These are phyloP conservation scores for Fusarium mangiferae DNA, from an alignment of 2,329 filamentous ascomycete species.

Conservation along the genomic window DNA sequence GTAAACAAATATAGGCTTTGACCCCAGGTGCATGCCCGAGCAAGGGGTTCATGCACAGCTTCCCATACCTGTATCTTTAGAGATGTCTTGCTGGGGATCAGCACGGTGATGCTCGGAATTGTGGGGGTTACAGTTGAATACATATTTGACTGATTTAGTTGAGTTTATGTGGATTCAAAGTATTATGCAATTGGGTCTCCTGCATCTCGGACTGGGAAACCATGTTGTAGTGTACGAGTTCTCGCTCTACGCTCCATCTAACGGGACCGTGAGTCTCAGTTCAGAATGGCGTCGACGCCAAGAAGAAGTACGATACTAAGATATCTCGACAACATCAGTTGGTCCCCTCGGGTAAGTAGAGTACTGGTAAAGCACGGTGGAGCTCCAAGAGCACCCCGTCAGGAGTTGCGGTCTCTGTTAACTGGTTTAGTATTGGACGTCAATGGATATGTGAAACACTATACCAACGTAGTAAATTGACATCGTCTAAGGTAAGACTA, in stretches of 20 bases:
- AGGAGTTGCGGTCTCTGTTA: too few relatives aligned
- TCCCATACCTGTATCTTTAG: neutral
- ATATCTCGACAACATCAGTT: rapidly evolving
- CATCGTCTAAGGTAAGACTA: rapidly evolving
- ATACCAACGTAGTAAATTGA: too few relatives aligned
- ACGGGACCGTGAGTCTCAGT: neutral
- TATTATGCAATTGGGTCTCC: too few relatives aligned
- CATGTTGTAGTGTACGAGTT: too few relatives aligned
- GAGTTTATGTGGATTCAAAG: too few relatives aligned
- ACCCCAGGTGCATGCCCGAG: rapidly evolving
- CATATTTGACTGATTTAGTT: neutral
- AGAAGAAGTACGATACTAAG: neutral
- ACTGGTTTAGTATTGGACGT: rapidly evolving
- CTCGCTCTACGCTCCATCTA: too few relatives aligned
- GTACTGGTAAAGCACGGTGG: too few relatives aligned
- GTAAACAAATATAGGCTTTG: neutral
- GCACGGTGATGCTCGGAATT: too few relatives aligned
- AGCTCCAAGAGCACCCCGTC: neutral
- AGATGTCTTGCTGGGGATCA: too few relatives aligned
- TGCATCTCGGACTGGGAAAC: too few relatives aligned
- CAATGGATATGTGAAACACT: too few relatives aligned
- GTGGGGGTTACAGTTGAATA: rapidly evolving
- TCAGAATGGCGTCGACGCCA: neutral
- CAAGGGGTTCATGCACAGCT: neutral
- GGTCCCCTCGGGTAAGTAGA: rapidly evolving